Percentiles rank a stretch among this genome's conserved stretches.
These are phyloP conservation scores for Musa itinerans DNA, from an alignment of 176 grass and related monocot genomes.

Conservation along the genomic window DNA sequence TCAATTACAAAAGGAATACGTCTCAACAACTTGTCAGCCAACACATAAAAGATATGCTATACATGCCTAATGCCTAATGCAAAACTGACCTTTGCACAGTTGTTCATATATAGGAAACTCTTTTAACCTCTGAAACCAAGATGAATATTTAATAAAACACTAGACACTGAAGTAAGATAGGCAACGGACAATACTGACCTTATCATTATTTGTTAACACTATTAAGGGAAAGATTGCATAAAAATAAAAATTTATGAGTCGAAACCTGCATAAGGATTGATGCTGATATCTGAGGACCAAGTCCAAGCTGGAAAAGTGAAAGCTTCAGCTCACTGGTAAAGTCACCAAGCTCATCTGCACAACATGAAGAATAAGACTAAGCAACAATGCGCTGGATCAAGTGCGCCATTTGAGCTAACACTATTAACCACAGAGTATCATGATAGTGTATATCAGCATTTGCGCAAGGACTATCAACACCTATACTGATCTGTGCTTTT, in stretches of 20 bases:
- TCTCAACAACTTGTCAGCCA: neutral
- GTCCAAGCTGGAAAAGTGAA: constrained; percentile 94
- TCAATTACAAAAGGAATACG: neutral
- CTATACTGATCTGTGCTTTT: neutral
- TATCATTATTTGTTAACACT: no score
- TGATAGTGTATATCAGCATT: neutral
- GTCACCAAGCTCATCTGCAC: constrained; percentile 72
- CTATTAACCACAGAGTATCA: neutral
- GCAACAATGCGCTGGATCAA: no score
- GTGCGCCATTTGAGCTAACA: neutral
- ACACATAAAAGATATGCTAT: neutral
- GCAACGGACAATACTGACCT: neutral
- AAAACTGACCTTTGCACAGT: no score
- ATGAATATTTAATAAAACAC: neutral
- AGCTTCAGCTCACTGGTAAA: constrained; percentile 77
- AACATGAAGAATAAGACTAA: constrained; percentile 3
- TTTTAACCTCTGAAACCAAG: neutral
- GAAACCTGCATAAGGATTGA: constrained; percentile 94
- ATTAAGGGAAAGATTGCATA: neutral
- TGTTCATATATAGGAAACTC: neutral
- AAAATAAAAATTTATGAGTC: neutral
- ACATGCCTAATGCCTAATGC: no score
- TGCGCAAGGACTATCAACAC: neutral
- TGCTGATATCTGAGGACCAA: constrained; percentile 90
- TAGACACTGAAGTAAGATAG: neutral